These are phyloP conservation scores for Hyphopichia pseudoburtonii DNA, from an alignment of 1,139 yeast species.

Conservation along the genomic window DNA sequence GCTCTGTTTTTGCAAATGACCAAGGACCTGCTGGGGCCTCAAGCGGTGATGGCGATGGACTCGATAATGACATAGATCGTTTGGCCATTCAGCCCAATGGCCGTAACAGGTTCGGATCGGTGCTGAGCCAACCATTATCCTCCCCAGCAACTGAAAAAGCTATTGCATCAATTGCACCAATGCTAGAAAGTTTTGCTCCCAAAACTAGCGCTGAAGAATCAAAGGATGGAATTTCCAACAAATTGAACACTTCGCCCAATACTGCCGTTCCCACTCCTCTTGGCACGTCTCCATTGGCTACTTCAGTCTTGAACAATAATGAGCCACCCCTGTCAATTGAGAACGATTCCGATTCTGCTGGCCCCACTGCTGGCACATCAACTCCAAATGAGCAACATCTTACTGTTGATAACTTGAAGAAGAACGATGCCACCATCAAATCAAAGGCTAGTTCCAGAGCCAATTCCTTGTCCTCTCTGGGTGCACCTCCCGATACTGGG, in stretches of 20 bases:
- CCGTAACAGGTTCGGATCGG: neutral
- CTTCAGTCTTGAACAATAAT: too few relatives aligned
- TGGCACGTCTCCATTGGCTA: constrained; percentile 3
- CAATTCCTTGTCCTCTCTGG: constrained; percentile 2
- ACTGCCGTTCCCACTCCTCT: neutral
- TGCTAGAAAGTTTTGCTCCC: constrained; percentile 68
- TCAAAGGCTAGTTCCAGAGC: constrained; percentile 8
- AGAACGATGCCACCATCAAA: neutral
- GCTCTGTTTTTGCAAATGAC: neutral
- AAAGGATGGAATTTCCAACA: constrained; percentile 16
- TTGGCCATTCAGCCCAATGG: neutral
- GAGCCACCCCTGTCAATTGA: neutral
- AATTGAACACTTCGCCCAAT: constrained; percentile 8
- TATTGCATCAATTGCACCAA: constrained; percentile 77
- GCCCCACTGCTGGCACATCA: too few relatives aligned
- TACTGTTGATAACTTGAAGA: constrained; percentile 1
- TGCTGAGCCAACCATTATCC: constrained; percentile 8
- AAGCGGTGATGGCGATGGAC: constrained; percentile 7
- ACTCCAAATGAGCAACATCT: neutral
- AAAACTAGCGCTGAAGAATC: constrained; percentile 64
- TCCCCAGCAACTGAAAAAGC: constrained; percentile 52
- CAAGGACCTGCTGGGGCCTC: constrained; percentile 9
- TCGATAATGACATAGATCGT: neutral
- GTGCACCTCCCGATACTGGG: constrained; percentile 11
- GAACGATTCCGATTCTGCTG: too few relatives aligned